A percentile compares a stretch with the other conserved stretches of the same genome.
phyloP scores from a whole-genome alignment of 352 stramenopile genomes.

The Phytopythium sindhum region DNA sequence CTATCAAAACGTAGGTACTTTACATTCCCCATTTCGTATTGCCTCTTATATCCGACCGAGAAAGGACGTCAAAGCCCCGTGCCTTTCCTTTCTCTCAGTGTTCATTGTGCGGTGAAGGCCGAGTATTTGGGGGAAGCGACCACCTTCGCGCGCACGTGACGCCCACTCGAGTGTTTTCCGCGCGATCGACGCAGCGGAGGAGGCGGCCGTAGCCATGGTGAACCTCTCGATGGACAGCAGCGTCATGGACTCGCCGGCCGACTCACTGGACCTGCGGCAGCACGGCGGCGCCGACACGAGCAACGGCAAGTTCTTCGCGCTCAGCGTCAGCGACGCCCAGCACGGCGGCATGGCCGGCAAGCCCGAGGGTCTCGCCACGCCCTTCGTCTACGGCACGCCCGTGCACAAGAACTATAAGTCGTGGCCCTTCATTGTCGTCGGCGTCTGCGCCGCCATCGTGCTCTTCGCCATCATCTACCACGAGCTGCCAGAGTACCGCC shows the following conservation, averaged over 20 bases:
- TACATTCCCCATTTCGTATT: not conserved
- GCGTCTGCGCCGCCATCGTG: constrained; percentile 40
- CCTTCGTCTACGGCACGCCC: constrained; percentile 74
- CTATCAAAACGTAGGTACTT: not conserved
- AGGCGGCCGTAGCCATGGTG: constrained; percentile 37
- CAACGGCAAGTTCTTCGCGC: constrained; percentile 73
- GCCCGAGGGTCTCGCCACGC: constrained; percentile 48
- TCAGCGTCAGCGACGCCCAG: constrained; percentile 52
- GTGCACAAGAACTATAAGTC: constrained; percentile 80
- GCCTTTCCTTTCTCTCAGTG: not conserved
- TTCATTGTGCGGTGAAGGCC: not conserved
- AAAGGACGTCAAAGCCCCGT: not conserved
- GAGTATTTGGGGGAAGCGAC: too few relatives aligned
- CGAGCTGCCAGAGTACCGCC: constrained; percentile 67
- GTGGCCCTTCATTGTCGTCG: constrained; percentile 70
- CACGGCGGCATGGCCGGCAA: constrained; percentile 27
- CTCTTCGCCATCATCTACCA: constrained; percentile 70
- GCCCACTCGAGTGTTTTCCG: not conserved
- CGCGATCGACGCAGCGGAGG: not conserved
- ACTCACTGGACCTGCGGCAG: constrained; percentile 26
- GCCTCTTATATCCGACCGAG: not conserved
- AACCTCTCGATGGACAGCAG: constrained; percentile 45
- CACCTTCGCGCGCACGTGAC: too few relatives aligned
- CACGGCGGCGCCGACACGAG: constrained; percentile 26
- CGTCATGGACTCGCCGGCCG: constrained; percentile 33